Evolutionary conservation across 768 basidiomycete genomes (phyloP), one percentile per base, ranked within the genome.

Genomic region (Mrakia gelida): DNA sequence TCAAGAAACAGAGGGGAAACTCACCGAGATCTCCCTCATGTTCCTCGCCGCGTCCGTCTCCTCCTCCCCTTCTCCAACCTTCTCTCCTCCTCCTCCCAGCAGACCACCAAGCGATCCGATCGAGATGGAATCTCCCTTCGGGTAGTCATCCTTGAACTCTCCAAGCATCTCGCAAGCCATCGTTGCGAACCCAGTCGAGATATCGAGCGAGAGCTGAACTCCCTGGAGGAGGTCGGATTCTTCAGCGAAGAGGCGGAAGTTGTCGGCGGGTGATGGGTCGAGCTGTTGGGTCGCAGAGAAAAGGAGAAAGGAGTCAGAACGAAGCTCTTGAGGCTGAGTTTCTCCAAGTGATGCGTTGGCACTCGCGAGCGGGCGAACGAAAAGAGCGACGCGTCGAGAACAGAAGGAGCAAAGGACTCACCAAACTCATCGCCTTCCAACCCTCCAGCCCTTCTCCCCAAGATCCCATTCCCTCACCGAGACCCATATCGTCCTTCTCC

Each of bases 201-300:
- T 88, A 80, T 92, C 91, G 78, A 88, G 88, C 59, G 88, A 87
- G 70, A 91, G 82, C 85, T 93, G 92, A 21, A 92, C 79, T 7
- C 92, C 92, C 91, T 93, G 92, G 21, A 91, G 86, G 73, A 88
- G 87, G 82, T 92, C 88, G 81, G 91, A 92, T 80, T 92, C 92
- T 82, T 94, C 92, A 7, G 91, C 86, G 75, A 91, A 88, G 23
- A 87, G 85, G 26, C 92, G 88, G 73, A 93, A 85, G 67, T 70
- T 70, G 23, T 70, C 67, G 18, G 26, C 34, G 23, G 67, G 67
- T 21, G 67, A 45, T 6, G 41, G 34, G 34, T 70, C 67, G 38
- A 70, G 67, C 67, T 70, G 30, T 6, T 18, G 28, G 2, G 32
- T 6, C 16, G 23, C 6, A 65, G 28, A 28, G 63, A 34, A 32